Percentiles rank a stretch among this genome's conserved stretches.
phyloP scores from a whole-genome alignment of 2,329 filamentous ascomycete species.

The Gaeumannomyces sp. region DNA sequence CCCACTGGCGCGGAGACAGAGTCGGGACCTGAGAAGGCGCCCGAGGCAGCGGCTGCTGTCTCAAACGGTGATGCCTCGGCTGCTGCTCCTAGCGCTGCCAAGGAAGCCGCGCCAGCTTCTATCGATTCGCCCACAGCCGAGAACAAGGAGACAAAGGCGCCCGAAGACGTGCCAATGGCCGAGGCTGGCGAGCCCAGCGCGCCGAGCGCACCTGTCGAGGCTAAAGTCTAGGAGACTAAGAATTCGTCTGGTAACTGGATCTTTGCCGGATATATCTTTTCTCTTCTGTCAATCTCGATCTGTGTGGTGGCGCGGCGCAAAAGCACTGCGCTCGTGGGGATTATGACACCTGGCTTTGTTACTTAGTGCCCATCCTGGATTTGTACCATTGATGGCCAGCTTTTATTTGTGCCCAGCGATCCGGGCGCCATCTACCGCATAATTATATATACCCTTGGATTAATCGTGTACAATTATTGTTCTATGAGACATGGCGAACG shows the following conservation, averaged over 20 bases:
- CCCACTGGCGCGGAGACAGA: background rate
- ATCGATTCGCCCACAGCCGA: background rate
- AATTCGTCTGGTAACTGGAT: conserved; percentile 10
- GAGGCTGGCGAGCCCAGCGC: background rate
- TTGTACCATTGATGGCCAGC: background rate
- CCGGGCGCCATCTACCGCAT: background rate
- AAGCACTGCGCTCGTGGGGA: background rate
- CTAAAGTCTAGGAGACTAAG: background rate
- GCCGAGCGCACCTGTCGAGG: background rate
- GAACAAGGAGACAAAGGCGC: conserved; percentile 11
- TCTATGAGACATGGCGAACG: too few species aligned
- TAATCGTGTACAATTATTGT: background rate
- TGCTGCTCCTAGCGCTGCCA: background rate
- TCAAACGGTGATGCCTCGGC: background rate
- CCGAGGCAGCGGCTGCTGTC: background rate
- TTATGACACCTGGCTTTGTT: background rate
- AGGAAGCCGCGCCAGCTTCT: background rate
- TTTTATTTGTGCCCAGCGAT: background rate
- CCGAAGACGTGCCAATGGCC: conserved; percentile 2
- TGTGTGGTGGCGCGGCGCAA: background rate
- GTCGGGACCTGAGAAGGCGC: background rate
- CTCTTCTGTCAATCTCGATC: background rate
- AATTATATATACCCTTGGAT: background rate
- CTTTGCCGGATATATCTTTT: conserved; percentile 14
- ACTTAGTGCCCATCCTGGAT: background rate